Evolutionary conservation across 768 basidiomycete genomes (phyloP), one percentile per base, ranked within the genome.

Genomic region (Lanmaoa pseudosensibilis): DNA sequence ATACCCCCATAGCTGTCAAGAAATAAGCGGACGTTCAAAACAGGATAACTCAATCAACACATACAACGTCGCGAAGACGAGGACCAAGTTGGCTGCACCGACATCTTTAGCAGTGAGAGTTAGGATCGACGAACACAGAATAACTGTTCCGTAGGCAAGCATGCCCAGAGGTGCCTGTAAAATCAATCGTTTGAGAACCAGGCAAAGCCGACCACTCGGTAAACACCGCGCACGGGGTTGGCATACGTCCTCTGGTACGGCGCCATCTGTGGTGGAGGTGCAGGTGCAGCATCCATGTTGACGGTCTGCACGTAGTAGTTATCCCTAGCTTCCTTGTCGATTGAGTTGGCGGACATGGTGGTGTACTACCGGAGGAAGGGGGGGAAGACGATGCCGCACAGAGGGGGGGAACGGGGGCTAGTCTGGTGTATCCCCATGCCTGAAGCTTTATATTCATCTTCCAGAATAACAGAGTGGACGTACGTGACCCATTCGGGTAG

Each of bases 21-120:
- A 36, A 19, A 36, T 61, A 21, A 59, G 45, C 4, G 10, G 23
- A 23, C 37, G 18, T 11, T 34, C 36, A 45, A 13, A 23, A 25
- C 8, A 21, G 33, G 7, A n/a, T 8, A 23, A 15, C 9, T 34
- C 27, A 19, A 37, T 16, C 16, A 39, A 37, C 43, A 49, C 67
- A 34, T 46, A 71, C 67, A 69, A 71, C 3, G 57, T 64, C 3
- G 69, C 67, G 18, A 69, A 71, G 40, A 71, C 65, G 34, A 69
- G 55, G 30, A 71, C 66, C 54, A 69, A 41, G 52, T 64, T 69
- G 4, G 66, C 50, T 11, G 66, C 54, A 36, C 57, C 39, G 41
- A 71, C 62, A 32, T 40, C 47, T 2, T 59, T 59, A 23, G 68
- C 55, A 32, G 38, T 36, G n/a, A 69, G 62, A 8, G 68, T 69